Percentiles rank a stretch among this genome's conserved stretches.
These are phyloP conservation scores for Taiozyma sp. DNA, from an alignment of 1,139 yeast species.

Conservation along the genomic window DNA sequence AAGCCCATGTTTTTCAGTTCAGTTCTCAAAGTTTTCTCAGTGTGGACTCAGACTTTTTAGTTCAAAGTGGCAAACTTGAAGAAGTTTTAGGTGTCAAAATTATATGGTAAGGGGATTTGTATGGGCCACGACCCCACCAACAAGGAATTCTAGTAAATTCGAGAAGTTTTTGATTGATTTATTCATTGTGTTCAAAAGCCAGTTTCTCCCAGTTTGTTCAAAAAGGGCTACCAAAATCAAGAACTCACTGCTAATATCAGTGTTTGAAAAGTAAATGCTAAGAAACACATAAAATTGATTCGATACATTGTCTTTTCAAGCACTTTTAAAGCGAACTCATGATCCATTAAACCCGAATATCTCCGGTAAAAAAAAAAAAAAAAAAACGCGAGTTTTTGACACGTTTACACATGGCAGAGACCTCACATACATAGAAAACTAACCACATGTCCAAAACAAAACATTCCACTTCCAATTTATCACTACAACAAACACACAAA, in stretches of 20 bases:
- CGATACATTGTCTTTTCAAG: background rate
- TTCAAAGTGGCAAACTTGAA: background rate
- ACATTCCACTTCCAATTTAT: background rate
- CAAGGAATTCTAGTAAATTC: background rate
- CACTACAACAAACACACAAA: background rate
- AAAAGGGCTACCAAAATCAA: no score
- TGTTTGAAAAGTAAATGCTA: no score
- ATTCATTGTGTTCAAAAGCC: no score
- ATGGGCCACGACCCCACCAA: no score
- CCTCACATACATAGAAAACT: background rate
- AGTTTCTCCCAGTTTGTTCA: no score
- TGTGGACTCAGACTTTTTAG: no score
- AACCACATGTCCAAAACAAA: background rate
- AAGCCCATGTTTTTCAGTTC: slow-evolving; percentile 3
- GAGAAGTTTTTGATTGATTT: background rate
- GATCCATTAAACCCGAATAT: background rate
- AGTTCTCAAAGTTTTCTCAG: background rate
- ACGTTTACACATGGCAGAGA: background rate
- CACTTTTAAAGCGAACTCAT: background rate
- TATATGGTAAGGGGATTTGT: no score
- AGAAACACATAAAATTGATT: no score
- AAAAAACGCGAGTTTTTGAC: background rate
- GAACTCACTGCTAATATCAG: no score
- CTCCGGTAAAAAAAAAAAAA: background rate
- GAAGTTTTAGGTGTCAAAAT: background rate